phyloP scores from a whole-genome alignment of 305 asterid species.

The Solanum hybrid region DNA sequence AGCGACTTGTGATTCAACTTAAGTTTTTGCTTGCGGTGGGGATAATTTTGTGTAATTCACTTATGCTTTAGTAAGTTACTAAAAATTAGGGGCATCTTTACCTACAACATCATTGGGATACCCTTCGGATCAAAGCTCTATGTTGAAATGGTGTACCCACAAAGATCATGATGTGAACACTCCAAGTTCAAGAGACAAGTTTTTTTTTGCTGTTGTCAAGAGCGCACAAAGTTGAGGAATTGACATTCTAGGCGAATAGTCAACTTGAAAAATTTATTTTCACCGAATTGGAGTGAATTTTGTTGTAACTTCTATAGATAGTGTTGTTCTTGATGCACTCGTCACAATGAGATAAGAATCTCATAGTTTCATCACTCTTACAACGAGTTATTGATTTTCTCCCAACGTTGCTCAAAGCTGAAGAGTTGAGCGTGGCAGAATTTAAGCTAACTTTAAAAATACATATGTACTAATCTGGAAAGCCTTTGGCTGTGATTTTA shows the following conservation, averaged over 20 bases:
- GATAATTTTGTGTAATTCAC: not conserved
- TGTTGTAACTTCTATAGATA: too few relatives aligned
- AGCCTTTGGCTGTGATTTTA: not conserved
- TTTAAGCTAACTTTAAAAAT: not conserved
- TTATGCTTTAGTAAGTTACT: not conserved
- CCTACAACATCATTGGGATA: not conserved
- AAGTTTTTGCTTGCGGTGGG: not conserved
- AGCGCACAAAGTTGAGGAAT: too few relatives aligned
- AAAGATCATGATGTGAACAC: not conserved
- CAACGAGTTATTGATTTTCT: not conserved
- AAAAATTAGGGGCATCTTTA: not conserved
- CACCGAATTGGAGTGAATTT: too few relatives aligned
- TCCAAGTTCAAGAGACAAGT: not conserved
- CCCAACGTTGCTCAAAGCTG: too few relatives aligned
- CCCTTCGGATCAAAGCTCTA: not conserved
- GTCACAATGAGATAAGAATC: not conserved
- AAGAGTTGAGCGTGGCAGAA: not conserved
- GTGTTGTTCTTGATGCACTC: too few relatives aligned
- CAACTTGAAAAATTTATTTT: too few relatives aligned
- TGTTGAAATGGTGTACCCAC: not conserved
- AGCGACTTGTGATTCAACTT: not conserved
- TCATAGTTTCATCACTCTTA: not conserved
- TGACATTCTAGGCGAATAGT: too few relatives aligned
- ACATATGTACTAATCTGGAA: not conserved
- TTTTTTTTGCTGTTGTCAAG: too few relatives aligned